These are phyloP conservation scores for Boletus vinaceobasis DNA, from an alignment of 768 basidiomycete species.

Conservation along the genomic window DNA sequence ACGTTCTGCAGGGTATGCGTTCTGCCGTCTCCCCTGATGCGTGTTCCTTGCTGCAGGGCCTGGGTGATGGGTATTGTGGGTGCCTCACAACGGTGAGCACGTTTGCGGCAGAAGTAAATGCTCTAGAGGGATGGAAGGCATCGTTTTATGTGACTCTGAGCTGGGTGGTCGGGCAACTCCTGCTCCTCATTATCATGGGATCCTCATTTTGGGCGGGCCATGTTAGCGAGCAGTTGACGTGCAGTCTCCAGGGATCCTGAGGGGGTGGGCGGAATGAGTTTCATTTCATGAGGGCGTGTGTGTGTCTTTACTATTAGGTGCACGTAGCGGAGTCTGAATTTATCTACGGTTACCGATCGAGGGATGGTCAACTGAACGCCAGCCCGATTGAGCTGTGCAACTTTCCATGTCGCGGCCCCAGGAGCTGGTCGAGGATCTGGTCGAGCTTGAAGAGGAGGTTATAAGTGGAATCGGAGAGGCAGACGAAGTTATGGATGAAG, in stretches of 20 bases:
- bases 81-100: slow-evolving; percentile 94
- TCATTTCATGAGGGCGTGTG: neutral
- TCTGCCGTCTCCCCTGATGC: slow-evolving; percentile 43
- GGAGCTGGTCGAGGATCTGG: slow-evolving; percentile 46
- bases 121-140: slow-evolving; percentile 53
- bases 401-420: slow-evolving; percentile 38
- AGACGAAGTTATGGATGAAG: slow-evolving; percentile 78
- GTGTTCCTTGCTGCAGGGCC: slow-evolving; percentile 76
- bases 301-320: neutral
- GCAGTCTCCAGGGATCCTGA: slow-evolving; percentile 37
- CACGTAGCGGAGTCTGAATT: slow-evolving; percentile 31
- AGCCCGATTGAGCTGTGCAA: slow-evolving; percentile 25
- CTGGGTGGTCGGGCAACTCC: slow-evolving; percentile 63
- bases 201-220: slow-evolving; percentile 53
- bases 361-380: slow-evolving; percentile 16
- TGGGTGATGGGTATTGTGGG: slow-evolving; percentile 92
- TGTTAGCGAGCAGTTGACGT: slow-evolving; percentile 46
- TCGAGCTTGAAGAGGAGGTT: slow-evolving; percentile 56
- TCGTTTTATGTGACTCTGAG: slow-evolving; percentile 69
- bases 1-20: slow-evolving; percentile 58
- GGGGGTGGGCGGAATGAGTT: neutral
- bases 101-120: slow-evolving; percentile 76
- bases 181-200: slow-evolving; percentile 73
- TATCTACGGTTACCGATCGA: slow-evolving; percentile 24
- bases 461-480: slow-evolving; percentile 57